These are phyloP conservation scores for Akanthomyces dipterigenus DNA, from an alignment of 2,329 filamentous ascomycete species.

Conservation along the genomic window DNA sequence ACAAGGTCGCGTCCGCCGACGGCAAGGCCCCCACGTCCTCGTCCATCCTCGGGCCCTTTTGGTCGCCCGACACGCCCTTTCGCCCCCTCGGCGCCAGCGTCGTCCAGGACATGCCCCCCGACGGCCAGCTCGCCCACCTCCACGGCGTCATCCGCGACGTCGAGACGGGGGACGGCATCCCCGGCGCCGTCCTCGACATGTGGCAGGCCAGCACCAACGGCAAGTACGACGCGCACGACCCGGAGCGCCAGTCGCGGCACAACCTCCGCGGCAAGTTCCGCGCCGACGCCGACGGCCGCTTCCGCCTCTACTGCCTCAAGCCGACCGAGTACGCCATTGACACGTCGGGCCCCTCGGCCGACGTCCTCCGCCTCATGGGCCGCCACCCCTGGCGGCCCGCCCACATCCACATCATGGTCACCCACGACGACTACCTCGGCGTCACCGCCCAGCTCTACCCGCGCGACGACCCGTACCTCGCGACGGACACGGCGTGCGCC, in stretches of 20 bases:
- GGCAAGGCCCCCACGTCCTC: conserved; percentile 62
- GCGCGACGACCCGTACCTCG: neutral
- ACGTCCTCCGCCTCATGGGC: neutral
- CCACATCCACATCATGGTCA: conserved; percentile 5
- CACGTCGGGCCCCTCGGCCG: neutral
- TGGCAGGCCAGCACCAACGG: conserved; percentile 73
- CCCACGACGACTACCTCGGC: neutral
- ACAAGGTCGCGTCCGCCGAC: conserved; percentile 56
- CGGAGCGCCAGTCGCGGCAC: conserved; percentile 62
- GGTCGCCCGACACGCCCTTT: conserved; percentile 69
- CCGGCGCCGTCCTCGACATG: conserved; percentile 65
- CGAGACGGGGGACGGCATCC: conserved; percentile 59
- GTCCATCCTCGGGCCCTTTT: conserved; percentile 72
- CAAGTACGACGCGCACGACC: conserved; percentile 71
- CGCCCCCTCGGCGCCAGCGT: conserved; percentile 59
- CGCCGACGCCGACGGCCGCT: conserved; percentile 62
- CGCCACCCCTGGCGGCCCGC: neutral
- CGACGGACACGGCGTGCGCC: conserved; percentile 1
- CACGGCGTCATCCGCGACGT: conserved; percentile 62
- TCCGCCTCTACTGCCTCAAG: conserved; percentile 68
- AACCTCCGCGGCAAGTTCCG: conserved; percentile 73
- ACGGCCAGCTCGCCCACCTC: conserved; percentile 58
- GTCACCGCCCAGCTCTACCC: conserved; percentile 1
- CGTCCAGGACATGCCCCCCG: conserved; percentile 53
- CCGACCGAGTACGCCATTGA: conserved; percentile 29